These are phyloP conservation scores for Trichoderma oligosporum DNA, from an alignment of 2,329 filamentous ascomycete species.

Conservation along the genomic window DNA sequence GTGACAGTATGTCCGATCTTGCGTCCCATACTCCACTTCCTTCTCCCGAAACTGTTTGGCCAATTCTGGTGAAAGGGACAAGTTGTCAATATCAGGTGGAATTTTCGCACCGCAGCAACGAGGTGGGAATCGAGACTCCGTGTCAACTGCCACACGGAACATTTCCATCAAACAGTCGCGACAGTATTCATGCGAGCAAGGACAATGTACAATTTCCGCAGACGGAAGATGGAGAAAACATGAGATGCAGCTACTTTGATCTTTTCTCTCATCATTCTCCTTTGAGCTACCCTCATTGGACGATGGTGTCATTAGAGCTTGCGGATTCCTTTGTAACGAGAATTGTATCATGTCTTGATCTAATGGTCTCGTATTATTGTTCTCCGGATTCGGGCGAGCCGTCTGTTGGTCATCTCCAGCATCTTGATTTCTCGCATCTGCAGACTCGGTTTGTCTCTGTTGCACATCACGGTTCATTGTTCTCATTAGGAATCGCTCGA, in stretches of 20 bases:
- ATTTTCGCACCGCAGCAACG: conserved; percentile 47
- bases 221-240: background rate
- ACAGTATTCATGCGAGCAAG: conserved; percentile 51
- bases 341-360: too few species aligned
- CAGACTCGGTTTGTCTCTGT: too few species aligned
- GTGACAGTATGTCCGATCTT: conserved; percentile 50
- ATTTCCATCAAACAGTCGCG: conserved; percentile 41
- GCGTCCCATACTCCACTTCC: conserved; percentile 45
- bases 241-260: background rate
- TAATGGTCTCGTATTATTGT: too few species aligned
- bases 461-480: too few species aligned
- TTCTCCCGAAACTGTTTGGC: conserved; percentile 40
- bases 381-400: too few species aligned
- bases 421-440: too few species aligned
- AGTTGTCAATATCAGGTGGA: conserved; percentile 29
- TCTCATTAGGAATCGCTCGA: too few species aligned
- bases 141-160: conserved; percentile 39
- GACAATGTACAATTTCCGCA: conserved; percentile 7
- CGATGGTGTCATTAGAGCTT: too few species aligned
- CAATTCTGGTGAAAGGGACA: conserved; percentile 36
- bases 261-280: too few species aligned
- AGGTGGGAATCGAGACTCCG: conserved; percentile 51
- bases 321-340: too few species aligned
- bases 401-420: too few species aligned
- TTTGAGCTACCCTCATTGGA: too few species aligned